These are phyloP conservation scores for Pholiota microspora DNA, from an alignment of 768 basidiomycete genomes.

Conservation along the genomic window DNA sequence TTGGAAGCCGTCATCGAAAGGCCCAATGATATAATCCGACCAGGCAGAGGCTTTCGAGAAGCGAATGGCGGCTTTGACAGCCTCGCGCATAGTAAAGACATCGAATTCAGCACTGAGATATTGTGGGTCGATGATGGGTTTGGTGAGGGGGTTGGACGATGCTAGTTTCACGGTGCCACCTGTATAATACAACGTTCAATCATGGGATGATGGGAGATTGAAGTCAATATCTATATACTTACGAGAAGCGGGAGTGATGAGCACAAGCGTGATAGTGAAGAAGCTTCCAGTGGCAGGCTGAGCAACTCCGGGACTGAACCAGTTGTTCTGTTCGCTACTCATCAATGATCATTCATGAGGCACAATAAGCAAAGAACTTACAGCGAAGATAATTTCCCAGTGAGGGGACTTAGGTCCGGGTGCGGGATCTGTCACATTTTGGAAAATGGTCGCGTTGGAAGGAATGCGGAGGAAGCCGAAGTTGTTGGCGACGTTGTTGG, in stretches of 20 bases:
- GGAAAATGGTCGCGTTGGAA: slow-evolving; percentile 21
- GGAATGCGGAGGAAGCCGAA: slow-evolving; percentile 29
- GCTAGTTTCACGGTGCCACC: slow-evolving; percentile 37
- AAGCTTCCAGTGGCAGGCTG: slow-evolving; percentile 24
- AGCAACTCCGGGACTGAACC: slow-evolving; percentile 6
- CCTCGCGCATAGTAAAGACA: slow-evolving; percentile 21
- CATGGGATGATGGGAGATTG: not conserved
- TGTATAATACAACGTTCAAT: slow-evolving; percentile 6
- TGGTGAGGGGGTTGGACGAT: slow-evolving; percentile 42
- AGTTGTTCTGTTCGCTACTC: not conserved
- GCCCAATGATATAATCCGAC: slow-evolving; percentile 6
- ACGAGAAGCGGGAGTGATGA: slow-evolving; percentile 37
- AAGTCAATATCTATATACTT: slow-evolving; percentile 10
- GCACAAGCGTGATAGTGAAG: slow-evolving; percentile 24
- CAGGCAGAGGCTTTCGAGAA: not conserved
- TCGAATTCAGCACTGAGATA: slow-evolving; percentile 33
- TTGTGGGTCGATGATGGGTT: slow-evolving; percentile 47
- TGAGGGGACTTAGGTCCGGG: slow-evolving; percentile 28
- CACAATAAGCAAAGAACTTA: not conserved
- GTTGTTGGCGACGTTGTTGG: slow-evolving; percentile 25
- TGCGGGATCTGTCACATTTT: slow-evolving; percentile 25
- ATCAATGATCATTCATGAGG: not conserved
- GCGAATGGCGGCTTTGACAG: slow-evolving; percentile 10
- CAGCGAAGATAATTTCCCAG: slow-evolving; percentile 26
- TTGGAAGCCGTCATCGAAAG: slow-evolving; percentile 24